Base-by-base conservation (phyloP, 2,329 filamentous ascomycete species). In the Fusarium sambucinum region DNA sequence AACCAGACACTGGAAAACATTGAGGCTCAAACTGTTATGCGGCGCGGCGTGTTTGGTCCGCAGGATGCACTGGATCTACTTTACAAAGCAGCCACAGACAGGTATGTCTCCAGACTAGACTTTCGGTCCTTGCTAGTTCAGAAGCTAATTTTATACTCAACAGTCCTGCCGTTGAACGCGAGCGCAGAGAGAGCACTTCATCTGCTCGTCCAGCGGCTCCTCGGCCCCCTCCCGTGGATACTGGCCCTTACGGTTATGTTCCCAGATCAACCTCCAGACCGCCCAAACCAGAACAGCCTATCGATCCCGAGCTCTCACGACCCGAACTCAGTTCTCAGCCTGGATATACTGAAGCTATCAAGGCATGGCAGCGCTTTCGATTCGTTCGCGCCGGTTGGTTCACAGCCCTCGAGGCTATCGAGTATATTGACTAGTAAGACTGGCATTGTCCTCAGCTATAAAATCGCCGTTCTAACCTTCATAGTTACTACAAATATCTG, bases 361-460 rank as follows among this genome's bases (percentile, higher is more conserved):
- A 89, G 73, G 91, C 93, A n/a, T 99, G 96, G 96, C 89, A 90
- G 3, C 86, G 93, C 67, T 94, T 97, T 77, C 90, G 94, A 42
- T 98, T 98, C 76, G 95, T 98, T n/a, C 90, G 94, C 55, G 94
- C 94, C 11, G 96, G 96, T 12, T 98, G 95, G 95, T 96, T 99
- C 77, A 97, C 94, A 0, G 92, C 95, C 1, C 89, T 92, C 69
- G 96, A 99, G 79, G 95, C 93, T 23, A 94, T 98, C 78, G 90
- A 91, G 42, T 98, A 98, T 75, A 92, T 99, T 67, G 90, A 94
- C 77, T 98, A 98, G 90, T 92, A 85, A 74, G 88, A 29, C 17
- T 5, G 25, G 9, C 5, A n/a, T 33, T 13, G 12, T 23, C 6
- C 3, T 27, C 6, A 6, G 21, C 10, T 38, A 50, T 19, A 14